Conservation (phyloP, 2,329 filamentous ascomycete species). For the Pseudocercospora eumusae region DNA sequence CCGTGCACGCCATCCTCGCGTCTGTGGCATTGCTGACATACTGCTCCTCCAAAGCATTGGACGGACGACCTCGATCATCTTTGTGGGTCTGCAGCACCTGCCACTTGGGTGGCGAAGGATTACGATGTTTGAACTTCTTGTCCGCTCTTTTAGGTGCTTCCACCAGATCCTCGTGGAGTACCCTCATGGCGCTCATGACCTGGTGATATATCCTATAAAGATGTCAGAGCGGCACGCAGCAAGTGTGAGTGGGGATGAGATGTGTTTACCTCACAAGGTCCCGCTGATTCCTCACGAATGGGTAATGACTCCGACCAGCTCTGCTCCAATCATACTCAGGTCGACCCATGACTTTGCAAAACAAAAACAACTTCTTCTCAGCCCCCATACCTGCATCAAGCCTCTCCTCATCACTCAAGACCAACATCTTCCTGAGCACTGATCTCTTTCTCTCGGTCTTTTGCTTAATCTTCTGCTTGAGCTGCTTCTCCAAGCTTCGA, state of each 20-base stretch:
- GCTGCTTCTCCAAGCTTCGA: not conserved
- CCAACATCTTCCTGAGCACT: not conserved
- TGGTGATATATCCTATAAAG: constrained; percentile 2
- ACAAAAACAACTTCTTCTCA: not conserved
- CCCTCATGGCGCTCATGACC: constrained; percentile 9
- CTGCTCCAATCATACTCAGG: not conserved
- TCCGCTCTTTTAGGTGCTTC: constrained; percentile 8
- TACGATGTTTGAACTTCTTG: constrained; percentile 13
- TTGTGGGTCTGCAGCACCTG: not conserved
- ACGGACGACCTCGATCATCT: not conserved
- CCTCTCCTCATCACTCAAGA: not conserved
- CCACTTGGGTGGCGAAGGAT: constrained; percentile 2
- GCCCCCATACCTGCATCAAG: not conserved
- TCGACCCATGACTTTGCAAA: not conserved
- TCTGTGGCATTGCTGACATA: constrained; percentile 4
- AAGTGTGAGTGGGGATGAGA: not conserved
- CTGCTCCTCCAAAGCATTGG: not conserved
- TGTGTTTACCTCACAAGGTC: not conserved
- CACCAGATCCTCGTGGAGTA: constrained; percentile 2
- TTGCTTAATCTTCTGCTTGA: not conserved
- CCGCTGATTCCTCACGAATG: not conserved
- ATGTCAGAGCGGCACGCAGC: not conserved
- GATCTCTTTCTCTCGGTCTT: not conserved
- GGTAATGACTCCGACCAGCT: not conserved
- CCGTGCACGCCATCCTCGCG: constrained; percentile 9